These are phyloP conservation scores for Penicillium sp. DNA, from an alignment of 2,329 filamentous ascomycete genomes.

Conservation along the genomic window DNA sequence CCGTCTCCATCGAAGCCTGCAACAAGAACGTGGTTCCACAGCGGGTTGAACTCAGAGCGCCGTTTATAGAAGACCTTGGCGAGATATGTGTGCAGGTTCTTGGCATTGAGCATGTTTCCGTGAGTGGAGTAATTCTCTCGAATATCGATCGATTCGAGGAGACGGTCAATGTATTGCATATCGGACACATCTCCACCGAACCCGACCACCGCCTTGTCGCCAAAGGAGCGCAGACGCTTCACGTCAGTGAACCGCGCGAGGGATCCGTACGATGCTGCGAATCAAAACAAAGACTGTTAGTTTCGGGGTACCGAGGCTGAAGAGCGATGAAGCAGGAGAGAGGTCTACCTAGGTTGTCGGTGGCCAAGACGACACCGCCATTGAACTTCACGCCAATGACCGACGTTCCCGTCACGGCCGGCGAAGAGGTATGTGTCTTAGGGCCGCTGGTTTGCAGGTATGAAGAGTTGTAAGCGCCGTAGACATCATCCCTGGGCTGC, in stretches of 20 bases:
- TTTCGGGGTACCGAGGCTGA: not conserved
- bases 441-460: slow-evolving; percentile 71
- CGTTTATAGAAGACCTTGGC: slow-evolving; percentile 94
- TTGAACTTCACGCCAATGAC: slow-evolving; percentile 95
- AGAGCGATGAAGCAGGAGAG: not conserved
- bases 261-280: slow-evolving; percentile 88
- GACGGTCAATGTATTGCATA: slow-evolving; percentile 96
- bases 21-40: slow-evolving; percentile 95
- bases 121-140: slow-evolving; percentile 75
- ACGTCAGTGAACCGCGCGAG: slow-evolving; percentile 95
- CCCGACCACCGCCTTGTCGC: slow-evolving; percentile 77
- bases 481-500: slow-evolving; percentile 94
- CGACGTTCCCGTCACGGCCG: slow-evolving; percentile 94
- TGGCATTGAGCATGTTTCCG: slow-evolving; percentile 68
- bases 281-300: slow-evolving; percentile 6
- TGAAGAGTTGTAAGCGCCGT: slow-evolving; percentile 86
- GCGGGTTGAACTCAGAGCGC: slow-evolving; percentile 90
- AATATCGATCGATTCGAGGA: slow-evolving; percentile 82
- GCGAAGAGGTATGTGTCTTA: slow-evolving; percentile 83
- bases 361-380: slow-evolving; percentile 91
- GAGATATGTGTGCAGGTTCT: slow-evolving; percentile 95
- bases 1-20: slow-evolving; percentile 77
- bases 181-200: slow-evolving; percentile 97
- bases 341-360: slow-evolving; percentile 83
- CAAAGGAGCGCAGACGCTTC: slow-evolving; percentile 89